Percentiles rank a stretch among this genome's conserved stretches.
Conservation (phyloP, 164 flowering plant species). For the Aristolochia contorta region DNA sequence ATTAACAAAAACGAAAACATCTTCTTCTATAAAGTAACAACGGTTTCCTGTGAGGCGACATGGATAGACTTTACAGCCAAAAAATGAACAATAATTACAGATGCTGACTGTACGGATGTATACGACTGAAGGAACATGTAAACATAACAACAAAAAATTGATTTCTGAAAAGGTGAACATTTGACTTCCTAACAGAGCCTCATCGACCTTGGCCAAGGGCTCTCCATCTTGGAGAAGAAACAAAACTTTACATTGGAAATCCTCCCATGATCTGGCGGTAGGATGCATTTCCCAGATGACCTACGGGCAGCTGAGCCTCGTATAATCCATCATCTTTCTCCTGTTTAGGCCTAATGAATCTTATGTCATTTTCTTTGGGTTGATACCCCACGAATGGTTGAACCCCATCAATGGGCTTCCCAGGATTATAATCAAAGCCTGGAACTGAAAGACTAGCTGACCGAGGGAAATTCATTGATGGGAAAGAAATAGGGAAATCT, state of each 20-base stretch:
- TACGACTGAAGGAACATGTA: background rate
- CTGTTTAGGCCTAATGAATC: conserved; percentile 45
- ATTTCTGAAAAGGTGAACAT: background rate
- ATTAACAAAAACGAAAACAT: too few species aligned
- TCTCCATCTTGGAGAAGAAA: background rate
- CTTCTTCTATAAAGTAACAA: too few species aligned
- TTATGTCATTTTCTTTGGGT: conserved; percentile 26
- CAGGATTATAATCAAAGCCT: conserved; percentile 22
- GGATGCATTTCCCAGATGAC: conserved; percentile 29
- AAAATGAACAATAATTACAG: background rate
- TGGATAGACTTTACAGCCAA: background rate
- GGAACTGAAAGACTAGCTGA: conserved; percentile 22
- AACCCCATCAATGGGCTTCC: conserved; percentile 14
- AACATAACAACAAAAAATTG: background rate
- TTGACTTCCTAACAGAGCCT: background rate
- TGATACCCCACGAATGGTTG: conserved; percentile 33
- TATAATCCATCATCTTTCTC: conserved; percentile 51
- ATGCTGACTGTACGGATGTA: background rate
- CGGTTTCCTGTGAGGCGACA: too few species aligned
- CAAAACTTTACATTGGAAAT: conserved; percentile 19
- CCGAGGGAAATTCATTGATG: conserved; percentile 21
- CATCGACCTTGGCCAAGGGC: background rate
- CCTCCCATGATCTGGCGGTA: conserved; percentile 29
- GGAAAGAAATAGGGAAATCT: conserved; percentile 30
- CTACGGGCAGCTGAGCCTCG: conserved; percentile 21